A percentile compares a stretch with the other conserved stretches of the same genome.
Evolutionary conservation across 2,329 filamentous ascomycete species (phyloP).

Genomic region (Colletotrichum sp.): DNA sequence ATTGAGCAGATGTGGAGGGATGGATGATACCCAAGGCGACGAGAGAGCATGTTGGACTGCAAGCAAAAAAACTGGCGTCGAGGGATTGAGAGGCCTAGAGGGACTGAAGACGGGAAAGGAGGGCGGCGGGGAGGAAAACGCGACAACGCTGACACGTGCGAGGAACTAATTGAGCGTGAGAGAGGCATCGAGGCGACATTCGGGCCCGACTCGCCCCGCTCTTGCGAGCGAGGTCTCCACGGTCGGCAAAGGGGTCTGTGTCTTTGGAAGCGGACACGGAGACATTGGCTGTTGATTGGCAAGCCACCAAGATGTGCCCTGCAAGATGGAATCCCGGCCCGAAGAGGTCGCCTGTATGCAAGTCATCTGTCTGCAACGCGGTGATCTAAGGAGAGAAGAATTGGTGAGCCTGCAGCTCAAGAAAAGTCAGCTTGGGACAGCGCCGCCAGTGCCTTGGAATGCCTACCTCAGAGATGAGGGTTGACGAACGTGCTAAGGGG

Average conservation of each 20-base stretch:
- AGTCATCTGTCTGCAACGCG: background rate
- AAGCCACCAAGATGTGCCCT: background rate
- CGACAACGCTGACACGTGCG: too few species aligned
- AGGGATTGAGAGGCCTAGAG: too few species aligned
- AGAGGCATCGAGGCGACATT: background rate
- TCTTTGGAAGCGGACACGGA: background rate
- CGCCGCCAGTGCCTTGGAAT: background rate
- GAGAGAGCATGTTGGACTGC: too few species aligned
- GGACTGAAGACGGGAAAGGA: too few species aligned
- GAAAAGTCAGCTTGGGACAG: background rate
- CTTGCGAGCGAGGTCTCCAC: background rate
- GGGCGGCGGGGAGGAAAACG: too few species aligned
- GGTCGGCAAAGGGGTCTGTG: background rate
- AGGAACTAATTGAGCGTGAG: too few species aligned
- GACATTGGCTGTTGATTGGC: background rate
- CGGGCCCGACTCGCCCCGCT: background rate
- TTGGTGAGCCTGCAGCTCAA: background rate
- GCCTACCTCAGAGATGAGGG: background rate
- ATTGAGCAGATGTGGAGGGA: background rate
- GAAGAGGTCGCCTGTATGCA: background rate
- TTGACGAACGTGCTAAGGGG: background rate
- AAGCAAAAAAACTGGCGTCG: too few species aligned
- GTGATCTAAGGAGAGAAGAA: background rate
- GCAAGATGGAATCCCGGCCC: background rate
- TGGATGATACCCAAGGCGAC: too few species aligned